Conservation (phyloP, 805 yeast species). For the Schwanniomyces pseudopolymorphus region DNA sequence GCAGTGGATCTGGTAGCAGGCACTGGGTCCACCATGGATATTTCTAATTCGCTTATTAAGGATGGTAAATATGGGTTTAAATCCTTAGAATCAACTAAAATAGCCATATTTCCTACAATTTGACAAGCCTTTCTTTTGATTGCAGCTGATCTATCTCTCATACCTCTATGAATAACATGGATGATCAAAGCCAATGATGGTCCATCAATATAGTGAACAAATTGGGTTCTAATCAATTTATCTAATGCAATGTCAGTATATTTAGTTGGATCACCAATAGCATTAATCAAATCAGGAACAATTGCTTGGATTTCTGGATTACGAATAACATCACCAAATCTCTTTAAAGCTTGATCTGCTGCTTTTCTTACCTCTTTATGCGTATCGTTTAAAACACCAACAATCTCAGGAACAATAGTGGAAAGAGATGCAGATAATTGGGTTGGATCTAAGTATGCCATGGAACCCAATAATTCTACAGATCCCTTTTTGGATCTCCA, state of each 20-base stretch:
- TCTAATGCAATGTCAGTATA: constrained; percentile 87
- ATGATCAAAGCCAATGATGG: constrained; percentile 94
- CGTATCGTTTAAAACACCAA: constrained; percentile 88
- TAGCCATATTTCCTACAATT: constrained; percentile 98
- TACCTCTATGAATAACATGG: constrained; percentile 93
- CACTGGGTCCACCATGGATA: constrained; percentile 98
- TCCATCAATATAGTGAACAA: constrained; percentile 96
- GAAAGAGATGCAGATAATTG: constrained; percentile 89
- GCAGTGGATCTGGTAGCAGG: constrained; percentile 97
- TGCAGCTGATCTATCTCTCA: constrained; percentile 90
- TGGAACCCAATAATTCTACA: constrained; percentile 91
- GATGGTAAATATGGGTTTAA: constrained; percentile 78
- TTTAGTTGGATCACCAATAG: constrained; percentile 94
- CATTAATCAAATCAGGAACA: constrained; percentile 83
- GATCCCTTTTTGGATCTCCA: constrained; percentile 98
- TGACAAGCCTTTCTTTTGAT: constrained; percentile 94
- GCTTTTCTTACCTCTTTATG: constrained; percentile 97
- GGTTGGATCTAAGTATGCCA: constrained; percentile 96
- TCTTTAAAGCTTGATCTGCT: constrained; percentile 82
- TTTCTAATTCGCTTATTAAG: constrained; percentile 78
- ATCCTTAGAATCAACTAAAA: constrained; percentile 86
- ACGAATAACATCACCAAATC: constrained; percentile 95
- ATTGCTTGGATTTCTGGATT: constrained; percentile 95
- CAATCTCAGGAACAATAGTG: constrained; percentile 92
- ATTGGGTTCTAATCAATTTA: constrained; percentile 82